Conservation (phyloP, 2,329 filamentous ascomycete genomes). For the Fusarium kyushuense region DNA sequence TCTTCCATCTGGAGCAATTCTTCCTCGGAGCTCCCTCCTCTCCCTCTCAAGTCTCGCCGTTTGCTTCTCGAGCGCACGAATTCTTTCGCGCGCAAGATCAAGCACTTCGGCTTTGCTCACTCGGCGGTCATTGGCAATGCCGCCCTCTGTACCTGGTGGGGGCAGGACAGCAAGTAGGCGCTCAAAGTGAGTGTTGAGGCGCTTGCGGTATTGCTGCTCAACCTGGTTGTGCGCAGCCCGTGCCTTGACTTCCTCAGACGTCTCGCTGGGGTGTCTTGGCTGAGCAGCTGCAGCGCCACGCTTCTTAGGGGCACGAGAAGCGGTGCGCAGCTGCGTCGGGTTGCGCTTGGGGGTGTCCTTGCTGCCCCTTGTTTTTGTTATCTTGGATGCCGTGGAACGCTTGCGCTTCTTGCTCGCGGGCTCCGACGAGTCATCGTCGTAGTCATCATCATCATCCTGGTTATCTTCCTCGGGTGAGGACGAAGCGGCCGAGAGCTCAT, state of each 20-base stretch:
- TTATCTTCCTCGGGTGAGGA: slow-evolving; percentile 37
- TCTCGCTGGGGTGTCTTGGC: slow-evolving; percentile 41
- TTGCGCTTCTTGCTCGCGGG: slow-evolving; percentile 35
- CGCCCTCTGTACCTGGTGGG: slow-evolving; percentile 48
- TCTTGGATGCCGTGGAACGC: slow-evolving; percentile 27
- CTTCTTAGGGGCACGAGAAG: slow-evolving; percentile 46
- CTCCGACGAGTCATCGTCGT: slow-evolving; percentile 30
- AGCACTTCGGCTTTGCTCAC: slow-evolving; percentile 61
- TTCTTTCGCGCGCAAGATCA: slow-evolving; percentile 59
- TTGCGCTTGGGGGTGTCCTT: slow-evolving; percentile 30
- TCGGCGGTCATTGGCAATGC: slow-evolving; percentile 48
- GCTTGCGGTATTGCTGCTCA: slow-evolving; percentile 62
- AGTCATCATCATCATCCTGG: slow-evolving; percentile 33
- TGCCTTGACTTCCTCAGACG: slow-evolving; percentile 45
- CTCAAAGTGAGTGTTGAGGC: slow-evolving; percentile 61
- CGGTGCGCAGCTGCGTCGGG: slow-evolving; percentile 44
- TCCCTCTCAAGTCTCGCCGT: slow-evolving; percentile 53
- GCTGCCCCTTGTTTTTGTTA: slow-evolving; percentile 3
- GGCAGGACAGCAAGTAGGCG: slow-evolving; percentile 57
- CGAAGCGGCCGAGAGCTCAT: slow-evolving; percentile 39
- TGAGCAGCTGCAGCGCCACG: slow-evolving; percentile 31
- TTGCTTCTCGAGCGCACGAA: slow-evolving; percentile 56
- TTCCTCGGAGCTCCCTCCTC: slow-evolving; percentile 49
- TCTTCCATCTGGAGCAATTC: slow-evolving; percentile 32
- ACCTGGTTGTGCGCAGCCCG: slow-evolving; percentile 59